These are phyloP conservation scores for Porcisia hertigi DNA, from an alignment of 208 protist genomes.

Conservation along the genomic window DNA sequence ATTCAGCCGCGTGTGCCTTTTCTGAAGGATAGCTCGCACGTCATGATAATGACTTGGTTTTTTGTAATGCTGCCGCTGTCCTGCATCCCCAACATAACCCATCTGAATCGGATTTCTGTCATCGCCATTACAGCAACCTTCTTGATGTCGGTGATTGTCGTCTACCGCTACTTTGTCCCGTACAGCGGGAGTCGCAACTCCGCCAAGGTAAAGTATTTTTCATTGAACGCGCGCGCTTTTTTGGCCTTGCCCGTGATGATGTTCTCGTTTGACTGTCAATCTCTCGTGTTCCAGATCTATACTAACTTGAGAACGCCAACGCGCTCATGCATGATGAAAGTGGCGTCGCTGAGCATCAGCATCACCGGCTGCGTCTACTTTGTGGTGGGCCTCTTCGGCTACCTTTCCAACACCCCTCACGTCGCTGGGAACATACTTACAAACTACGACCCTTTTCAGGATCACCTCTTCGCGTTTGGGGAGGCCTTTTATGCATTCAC, in stretches of 20 bases:
- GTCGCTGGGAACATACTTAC: conserved; percentile 76
- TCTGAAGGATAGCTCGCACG: conserved; percentile 35
- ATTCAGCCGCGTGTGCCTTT: conserved; percentile 51
- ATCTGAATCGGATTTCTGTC: conserved; percentile 57
- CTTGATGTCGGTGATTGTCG: conserved; percentile 62
- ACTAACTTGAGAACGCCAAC: conserved; percentile 48
- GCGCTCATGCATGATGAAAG: conserved; percentile 56
- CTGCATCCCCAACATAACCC: conserved; percentile 57
- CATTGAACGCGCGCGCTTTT: conserved; percentile 36
- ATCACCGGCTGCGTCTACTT: conserved; percentile 54
- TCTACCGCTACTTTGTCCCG: conserved; percentile 68
- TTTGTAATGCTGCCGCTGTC: conserved; percentile 70
- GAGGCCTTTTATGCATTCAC: conserved; percentile 70
- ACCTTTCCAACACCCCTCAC: conserved; percentile 53
- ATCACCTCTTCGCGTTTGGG: conserved; percentile 63
- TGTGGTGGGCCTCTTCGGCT: conserved; percentile 73
- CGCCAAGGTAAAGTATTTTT: conserved; percentile 28
- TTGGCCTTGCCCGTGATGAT: conserved; percentile 75
- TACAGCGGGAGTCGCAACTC: conserved; percentile 14
- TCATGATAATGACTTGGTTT: conserved; percentile 63
- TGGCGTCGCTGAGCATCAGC: conserved; percentile 48
- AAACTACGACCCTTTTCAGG: conserved; percentile 66
- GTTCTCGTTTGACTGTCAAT: conserved; percentile 88
- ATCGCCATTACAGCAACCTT: conserved; percentile 67
- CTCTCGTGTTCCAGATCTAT: conserved; percentile 81